phyloP scores from a whole-genome alignment of 352 stramenopile species.

The Globisporangium solare region DNA sequence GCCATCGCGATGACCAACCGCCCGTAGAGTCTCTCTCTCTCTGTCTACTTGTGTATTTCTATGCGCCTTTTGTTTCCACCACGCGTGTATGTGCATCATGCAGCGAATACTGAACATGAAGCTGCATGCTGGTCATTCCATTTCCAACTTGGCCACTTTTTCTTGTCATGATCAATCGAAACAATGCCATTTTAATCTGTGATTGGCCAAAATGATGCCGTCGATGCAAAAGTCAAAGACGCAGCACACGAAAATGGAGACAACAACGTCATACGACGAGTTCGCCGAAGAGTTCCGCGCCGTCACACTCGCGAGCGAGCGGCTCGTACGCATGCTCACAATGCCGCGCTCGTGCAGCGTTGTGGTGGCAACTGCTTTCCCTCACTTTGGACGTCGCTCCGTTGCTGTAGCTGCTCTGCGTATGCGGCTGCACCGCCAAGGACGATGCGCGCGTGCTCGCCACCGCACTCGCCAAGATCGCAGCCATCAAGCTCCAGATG shows the following conservation, averaged over 20 bases:
- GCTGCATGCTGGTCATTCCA: too few relatives aligned
- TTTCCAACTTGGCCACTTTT: too few relatives aligned
- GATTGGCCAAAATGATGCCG: constrained; percentile 4
- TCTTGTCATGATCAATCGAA: neutral
- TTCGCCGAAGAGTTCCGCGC: constrained; percentile 16
- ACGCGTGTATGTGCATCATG: neutral
- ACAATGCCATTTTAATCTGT: neutral
- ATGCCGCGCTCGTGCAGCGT: constrained; percentile 1
- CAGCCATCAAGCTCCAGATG: constrained; percentile 54
- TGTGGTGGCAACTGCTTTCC: neutral
- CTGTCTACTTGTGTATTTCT: neutral
- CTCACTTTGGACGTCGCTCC: neutral
- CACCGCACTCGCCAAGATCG: constrained; percentile 37
- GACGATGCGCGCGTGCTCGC: constrained; percentile 21
- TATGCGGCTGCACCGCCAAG: constrained; percentile 27
- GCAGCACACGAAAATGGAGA: constrained; percentile 2
- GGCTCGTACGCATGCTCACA: constrained; percentile 22
- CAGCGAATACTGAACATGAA: too few relatives aligned
- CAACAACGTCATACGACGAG: neutral
- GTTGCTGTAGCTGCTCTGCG: constrained; percentile 34
- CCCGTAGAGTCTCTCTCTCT: constrained; percentile 11
- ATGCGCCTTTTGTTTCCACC: neutral
- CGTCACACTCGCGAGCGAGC: constrained; percentile 30
- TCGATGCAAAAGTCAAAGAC: neutral
- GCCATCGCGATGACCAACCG: constrained; percentile 73